Evolutionary conservation across 2,329 filamentous ascomycete genomes (phyloP).

Genomic region (Aspergillus unguis): DNA sequence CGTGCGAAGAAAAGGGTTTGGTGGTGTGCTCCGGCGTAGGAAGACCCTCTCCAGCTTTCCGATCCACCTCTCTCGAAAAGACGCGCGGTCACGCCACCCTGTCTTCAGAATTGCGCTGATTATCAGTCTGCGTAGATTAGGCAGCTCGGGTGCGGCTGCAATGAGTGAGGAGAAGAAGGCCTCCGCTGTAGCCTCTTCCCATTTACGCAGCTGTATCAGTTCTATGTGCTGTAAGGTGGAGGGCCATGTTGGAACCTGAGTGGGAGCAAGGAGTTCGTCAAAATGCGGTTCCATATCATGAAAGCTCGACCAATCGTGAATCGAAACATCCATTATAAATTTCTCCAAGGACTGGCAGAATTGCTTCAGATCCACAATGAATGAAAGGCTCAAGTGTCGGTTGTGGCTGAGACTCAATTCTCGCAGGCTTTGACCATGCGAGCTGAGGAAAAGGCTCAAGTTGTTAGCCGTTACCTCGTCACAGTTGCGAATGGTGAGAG

Average conservation of each 20-base stretch:
- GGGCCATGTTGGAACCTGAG: slow-evolving; percentile 75
- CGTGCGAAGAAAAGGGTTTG: slow-evolving; percentile 28
- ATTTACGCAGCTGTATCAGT: slow-evolving; percentile 73
- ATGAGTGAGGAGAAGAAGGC: slow-evolving; percentile 77
- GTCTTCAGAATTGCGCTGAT: slow-evolving; percentile 77
- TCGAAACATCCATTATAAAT: slow-evolving; percentile 74
- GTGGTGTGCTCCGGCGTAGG: slow-evolving; percentile 32
- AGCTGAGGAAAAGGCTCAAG: slow-evolving; percentile 62
- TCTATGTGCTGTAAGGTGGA: slow-evolving; percentile 66
- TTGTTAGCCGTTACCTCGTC: slow-evolving; percentile 67
- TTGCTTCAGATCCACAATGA: slow-evolving; percentile 63
- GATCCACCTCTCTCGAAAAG: slow-evolving; percentile 76
- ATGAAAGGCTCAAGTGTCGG: slow-evolving; percentile 70
- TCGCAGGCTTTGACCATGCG: slow-evolving; percentile 65
- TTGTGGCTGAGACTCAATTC: slow-evolving; percentile 74
- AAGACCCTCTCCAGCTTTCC: slow-evolving; percentile 59
- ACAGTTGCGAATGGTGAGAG: slow-evolving; percentile 75
- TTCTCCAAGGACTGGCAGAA: slow-evolving; percentile 68
- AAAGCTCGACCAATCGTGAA: slow-evolving; percentile 66
- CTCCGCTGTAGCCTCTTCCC: slow-evolving; percentile 66
- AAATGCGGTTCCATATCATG: slow-evolving; percentile 74
- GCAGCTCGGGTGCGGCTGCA: slow-evolving; percentile 64
- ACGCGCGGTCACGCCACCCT: slow-evolving; percentile 73
- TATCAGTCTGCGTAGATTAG: slow-evolving; percentile 64
- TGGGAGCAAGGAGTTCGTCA: slow-evolving; percentile 56